These are phyloP conservation scores for Apiotrichum domesticum DNA, from an alignment of 1,284 basidiomycete species.

Conservation along the genomic window DNA sequence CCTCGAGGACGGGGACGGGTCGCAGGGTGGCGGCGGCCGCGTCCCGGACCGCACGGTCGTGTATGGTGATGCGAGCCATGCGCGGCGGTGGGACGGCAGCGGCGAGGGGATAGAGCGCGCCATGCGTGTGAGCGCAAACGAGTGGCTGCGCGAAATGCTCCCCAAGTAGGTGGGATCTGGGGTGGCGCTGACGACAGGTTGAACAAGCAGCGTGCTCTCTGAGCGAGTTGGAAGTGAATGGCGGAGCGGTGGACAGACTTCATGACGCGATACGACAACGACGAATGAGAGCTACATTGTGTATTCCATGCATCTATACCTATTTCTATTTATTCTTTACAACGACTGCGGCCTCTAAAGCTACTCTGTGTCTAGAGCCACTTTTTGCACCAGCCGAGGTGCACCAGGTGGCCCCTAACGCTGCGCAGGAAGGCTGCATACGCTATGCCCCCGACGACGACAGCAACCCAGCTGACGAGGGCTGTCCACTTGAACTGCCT, in stretches of 20 bases:
- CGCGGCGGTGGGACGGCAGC: slow-evolving; percentile 75
- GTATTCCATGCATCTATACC: neutral
- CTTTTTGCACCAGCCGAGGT: slow-evolving; percentile 26
- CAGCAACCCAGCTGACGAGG: slow-evolving; percentile 39
- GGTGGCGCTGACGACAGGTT: neutral
- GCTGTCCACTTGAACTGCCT: slow-evolving; percentile 44
- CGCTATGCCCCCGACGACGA: slow-evolving; percentile 29
- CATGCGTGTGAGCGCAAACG: slow-evolving; percentile 75
- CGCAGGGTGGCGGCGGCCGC: neutral
- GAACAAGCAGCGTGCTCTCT: slow-evolving; percentile 3
- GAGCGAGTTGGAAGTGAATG: neutral
- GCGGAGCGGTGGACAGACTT: neutral
- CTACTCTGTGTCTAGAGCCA: neutral
- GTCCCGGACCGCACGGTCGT: slow-evolving; percentile 81
- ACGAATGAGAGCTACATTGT: neutral
- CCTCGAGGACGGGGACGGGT: neutral
- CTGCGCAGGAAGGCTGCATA: slow-evolving; percentile 32
- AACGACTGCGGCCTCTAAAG: no score
- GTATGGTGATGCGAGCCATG: slow-evolving; percentile 67
- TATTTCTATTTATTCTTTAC: no score
- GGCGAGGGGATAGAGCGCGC: slow-evolving; percentile 77
- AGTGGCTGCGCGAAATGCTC: slow-evolving; percentile 81
- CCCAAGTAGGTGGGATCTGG: slow-evolving; percentile 57
- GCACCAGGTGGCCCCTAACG: slow-evolving; percentile 38
- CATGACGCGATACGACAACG: no score